phyloP scores from a whole-genome alignment of 2,329 filamentous ascomycete species.

The Cladosporium halotolerans region DNA sequence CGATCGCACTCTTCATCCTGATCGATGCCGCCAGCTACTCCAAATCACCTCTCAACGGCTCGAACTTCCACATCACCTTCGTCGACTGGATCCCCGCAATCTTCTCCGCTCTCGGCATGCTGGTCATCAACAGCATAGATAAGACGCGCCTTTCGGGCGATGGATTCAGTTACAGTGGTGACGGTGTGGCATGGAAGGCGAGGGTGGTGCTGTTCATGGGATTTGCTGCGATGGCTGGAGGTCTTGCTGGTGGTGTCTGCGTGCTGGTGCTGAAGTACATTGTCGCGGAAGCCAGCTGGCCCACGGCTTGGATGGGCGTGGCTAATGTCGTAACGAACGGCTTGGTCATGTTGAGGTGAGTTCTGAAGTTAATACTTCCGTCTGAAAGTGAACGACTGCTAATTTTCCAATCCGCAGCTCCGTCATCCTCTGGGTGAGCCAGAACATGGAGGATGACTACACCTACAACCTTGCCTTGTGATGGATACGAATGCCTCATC shows the following conservation, averaged over 20 bases:
- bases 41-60: slow-evolving; percentile 55
- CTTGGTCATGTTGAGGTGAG: slow-evolving; percentile 61
- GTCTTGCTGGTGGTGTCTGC: slow-evolving; percentile 60
- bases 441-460: slow-evolving; percentile 69
- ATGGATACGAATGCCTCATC: neutral
- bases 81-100: slow-evolving; percentile 68
- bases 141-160: slow-evolving; percentile 60
- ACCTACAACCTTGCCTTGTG: slow-evolving; percentile 62
- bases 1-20: slow-evolving; percentile 63
- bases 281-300: slow-evolving; percentile 52
- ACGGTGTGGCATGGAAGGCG: slow-evolving; percentile 65
- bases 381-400: neutral
- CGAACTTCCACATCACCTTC: slow-evolving; percentile 57
- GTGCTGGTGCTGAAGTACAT: slow-evolving; percentile 64
- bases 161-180: slow-evolving; percentile 58
- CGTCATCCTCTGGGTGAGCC: slow-evolving; percentile 61
- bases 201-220: slow-evolving; percentile 62
- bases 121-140: slow-evolving; percentile 67
- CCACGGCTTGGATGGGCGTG: slow-evolving; percentile 61
- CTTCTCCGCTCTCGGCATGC: slow-evolving; percentile 63
- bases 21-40: slow-evolving; percentile 61
- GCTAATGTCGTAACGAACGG: slow-evolving; percentile 61
- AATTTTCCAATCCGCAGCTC: slow-evolving; percentile 41
- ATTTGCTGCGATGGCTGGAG: slow-evolving; percentile 63
- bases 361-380: slow-evolving; percentile 10